Base-by-base conservation (phyloP, 2,329 filamentous ascomycete genomes). In the Coleophoma eucalyptorum region DNA sequence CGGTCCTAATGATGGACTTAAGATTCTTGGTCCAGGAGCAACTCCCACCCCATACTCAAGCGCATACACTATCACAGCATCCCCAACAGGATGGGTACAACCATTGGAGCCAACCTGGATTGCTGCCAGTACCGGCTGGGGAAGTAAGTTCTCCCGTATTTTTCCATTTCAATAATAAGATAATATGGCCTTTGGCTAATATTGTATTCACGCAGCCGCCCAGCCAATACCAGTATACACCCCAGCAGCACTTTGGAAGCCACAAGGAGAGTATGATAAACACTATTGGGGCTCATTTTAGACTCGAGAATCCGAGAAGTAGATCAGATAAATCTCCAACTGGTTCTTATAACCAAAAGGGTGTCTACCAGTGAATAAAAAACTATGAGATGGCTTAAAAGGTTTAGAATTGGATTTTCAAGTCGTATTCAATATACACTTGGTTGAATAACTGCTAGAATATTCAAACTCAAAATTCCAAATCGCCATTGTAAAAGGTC, bases 291-390 rank as follows among this genome's bases (percentile, higher is more conserved):
- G 63, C 26, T 55, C 43, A 11, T 63, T 50, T 19, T 50, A 72
- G 76, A 42, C 76, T 79, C 2, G 80, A 40, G 26, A n/a, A 3
- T 26, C 26, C 10, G 2, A 3, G 6, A 26, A 26, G 10, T 26
- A 5, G 2, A 26, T 26, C 26, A 26, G 6, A 8, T 26, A 7
- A n/a, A 8, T 26, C 26, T 26, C 10, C 6, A 3, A 6, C 5
- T 26, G 10, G 26, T 26, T 26, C 21, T 26, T 26, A 26, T 26
- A 26, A 26, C 21, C 4, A 4, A 26, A 26, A 4, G 7, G 4
- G 21, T 26, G 21, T 26, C 7, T 26, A 4, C 7, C 4, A 7
- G 7, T 26, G 7, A 26, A 26, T 7, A 7, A 26, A 26, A 26
- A 26, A 7, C 21, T 7, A 4, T 26, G 21, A 26, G 21, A 26